A percentile compares a stretch with the other conserved stretches of the same genome.
Conservation (phyloP, 78 protist species). For the Cavenderia fasciculata region DNA sequence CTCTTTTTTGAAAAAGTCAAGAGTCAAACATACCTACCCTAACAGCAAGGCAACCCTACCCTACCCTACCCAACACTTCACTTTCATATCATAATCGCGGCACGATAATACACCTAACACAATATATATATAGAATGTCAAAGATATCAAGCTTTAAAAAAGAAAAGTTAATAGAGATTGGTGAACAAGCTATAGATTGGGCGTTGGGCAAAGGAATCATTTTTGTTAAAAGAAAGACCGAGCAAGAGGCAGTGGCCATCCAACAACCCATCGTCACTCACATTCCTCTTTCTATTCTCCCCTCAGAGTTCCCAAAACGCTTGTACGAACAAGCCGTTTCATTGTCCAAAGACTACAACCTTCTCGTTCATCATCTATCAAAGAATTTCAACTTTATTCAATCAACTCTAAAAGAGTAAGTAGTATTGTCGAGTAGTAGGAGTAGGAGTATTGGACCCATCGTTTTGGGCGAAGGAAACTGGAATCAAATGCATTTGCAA, state of each 20-base stretch:
- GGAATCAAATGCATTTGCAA: too few species aligned
- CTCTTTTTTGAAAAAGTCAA: too few species aligned
- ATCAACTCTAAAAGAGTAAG: slow-evolving; percentile 62
- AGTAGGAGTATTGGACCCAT: background rate
- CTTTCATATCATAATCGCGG: too few species aligned
- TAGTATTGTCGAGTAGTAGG: background rate
- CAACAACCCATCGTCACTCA: slow-evolving; percentile 20
- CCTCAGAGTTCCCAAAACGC: slow-evolving; percentile 28
- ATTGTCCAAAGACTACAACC: slow-evolving; percentile 60
- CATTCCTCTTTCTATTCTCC: slow-evolving; percentile 79
- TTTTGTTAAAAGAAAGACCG: slow-evolving; percentile 30
- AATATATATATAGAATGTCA: too few species aligned
- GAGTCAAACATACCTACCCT: too few species aligned
- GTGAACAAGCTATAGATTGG: slow-evolving; percentile 65
- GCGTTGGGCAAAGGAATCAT: slow-evolving; percentile 46
- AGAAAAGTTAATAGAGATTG: slow-evolving; percentile 17
- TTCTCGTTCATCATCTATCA: slow-evolving; percentile 60
- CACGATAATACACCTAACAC: too few species aligned
- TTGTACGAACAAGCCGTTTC: slow-evolving; percentile 23
- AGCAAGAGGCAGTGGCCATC: background rate
- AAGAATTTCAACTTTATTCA: slow-evolving; percentile 69
- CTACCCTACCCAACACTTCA: too few species aligned
- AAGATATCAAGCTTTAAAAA: background rate
- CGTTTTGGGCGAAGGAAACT: too few species aligned
- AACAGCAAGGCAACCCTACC: too few species aligned